Base-by-base conservation (phyloP, 345 rosid species). In the Acer yangbiense region DNA sequence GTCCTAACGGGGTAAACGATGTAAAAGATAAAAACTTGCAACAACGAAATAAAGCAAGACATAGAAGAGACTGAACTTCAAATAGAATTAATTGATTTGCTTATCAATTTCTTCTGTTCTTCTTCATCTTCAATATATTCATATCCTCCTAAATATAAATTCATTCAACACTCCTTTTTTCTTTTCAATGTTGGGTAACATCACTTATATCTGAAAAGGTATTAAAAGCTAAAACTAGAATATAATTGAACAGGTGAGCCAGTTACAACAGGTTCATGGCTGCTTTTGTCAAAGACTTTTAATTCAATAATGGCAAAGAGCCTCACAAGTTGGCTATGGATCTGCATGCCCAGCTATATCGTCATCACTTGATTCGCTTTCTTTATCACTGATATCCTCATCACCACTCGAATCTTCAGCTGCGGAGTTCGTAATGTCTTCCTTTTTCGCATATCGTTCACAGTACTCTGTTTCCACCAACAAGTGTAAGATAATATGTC, bases 271-370 rank as follows among this genome's bases (percentile, higher is more conserved):
- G 65, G 79, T 50, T 64, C 79, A 32, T 65, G 60, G 72, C 74
- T n/a, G 18, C 54, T 46, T 65, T 69, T 48, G 13, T 54, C 63
- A 29, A 21, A 65, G 29, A 77, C 21, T 4, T 50, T 75, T 54
- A 60, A 66, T 32, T 68, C 70, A n/a, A 50, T 32, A 16, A 58
- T 62, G 61, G 64, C 52, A 55, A 35, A 72, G 63, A 29, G 50
- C 46, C 65, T 65, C 65, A 48, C 64, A 13, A 2, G 6, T 68
- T 55, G 52, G 52, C 76, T 77, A 91, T 12, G 90, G 91, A 69
- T 89, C 92, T 52, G 80, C 92, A 79, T 83, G 88, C 60, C 94
- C 91, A 1, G 89, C 89, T 71, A 89, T 84, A 50, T 91, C 94
- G 46, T 91, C 87, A 4, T 87, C 92, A 25, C 90, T 84, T 2